These are phyloP conservation scores for Penicillium verhagenii DNA, from an alignment of 495 filamentous ascomycete species.

Conservation along the genomic window DNA sequence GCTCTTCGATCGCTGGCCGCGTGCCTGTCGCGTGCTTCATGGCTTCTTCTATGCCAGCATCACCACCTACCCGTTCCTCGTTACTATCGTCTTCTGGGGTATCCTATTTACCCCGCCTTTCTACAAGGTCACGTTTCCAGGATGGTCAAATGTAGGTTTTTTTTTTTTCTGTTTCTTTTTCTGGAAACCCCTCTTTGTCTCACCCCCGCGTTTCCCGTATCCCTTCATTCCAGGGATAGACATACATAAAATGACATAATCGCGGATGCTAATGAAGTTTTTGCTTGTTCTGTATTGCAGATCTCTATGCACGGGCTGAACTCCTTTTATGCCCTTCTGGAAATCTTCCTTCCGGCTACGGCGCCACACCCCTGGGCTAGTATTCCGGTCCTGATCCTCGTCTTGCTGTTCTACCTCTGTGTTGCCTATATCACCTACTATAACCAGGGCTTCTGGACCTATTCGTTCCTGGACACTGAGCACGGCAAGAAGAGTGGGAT, in stretches of 20 bases:
- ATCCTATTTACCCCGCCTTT: conserved; percentile 47
- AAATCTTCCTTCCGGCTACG: conserved; percentile 64
- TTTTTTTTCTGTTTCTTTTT: not conserved
- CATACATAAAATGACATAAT: not conserved
- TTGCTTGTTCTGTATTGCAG: too few species aligned
- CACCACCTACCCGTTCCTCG: conserved; percentile 65
- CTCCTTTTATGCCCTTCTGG: conserved; percentile 65
- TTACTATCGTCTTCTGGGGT: conserved; percentile 57
- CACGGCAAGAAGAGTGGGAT: conserved; percentile 41
- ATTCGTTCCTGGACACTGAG: conserved; percentile 66
- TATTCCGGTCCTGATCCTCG: conserved; percentile 34
- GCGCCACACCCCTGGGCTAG: conserved; percentile 49
- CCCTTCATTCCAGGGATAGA: conserved; percentile 2
- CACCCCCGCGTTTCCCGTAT: not conserved
- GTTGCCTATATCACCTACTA: conserved; percentile 72
- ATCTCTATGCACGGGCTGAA: conserved; percentile 75
- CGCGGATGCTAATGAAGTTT: not conserved
- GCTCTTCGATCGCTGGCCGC: conserved; percentile 60
- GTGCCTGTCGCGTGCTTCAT: conserved; percentile 63
- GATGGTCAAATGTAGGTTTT: conserved; percentile 64
- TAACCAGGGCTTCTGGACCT: conserved; percentile 70
- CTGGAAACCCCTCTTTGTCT: not conserved
- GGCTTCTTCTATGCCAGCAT: conserved; percentile 63
- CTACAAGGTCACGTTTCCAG: conserved; percentile 49
- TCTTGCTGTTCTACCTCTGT: conserved; percentile 68